These are phyloP conservation scores for Thermochaetoides dissita DNA, from an alignment of 2,329 filamentous ascomycete species.

Conservation along the genomic window DNA sequence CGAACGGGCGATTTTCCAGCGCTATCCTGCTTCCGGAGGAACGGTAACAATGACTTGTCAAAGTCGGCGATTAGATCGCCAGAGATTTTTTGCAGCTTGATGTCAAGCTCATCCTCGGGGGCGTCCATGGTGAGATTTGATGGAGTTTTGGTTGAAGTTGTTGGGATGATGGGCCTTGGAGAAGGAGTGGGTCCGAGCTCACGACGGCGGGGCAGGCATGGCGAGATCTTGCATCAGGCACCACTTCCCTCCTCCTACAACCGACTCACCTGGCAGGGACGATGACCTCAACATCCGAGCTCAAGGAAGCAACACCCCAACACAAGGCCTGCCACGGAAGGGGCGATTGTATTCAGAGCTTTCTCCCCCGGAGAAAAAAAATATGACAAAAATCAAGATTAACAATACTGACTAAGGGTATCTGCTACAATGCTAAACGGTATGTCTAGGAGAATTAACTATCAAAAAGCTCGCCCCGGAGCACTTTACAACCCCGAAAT, in stretches of 20 bases:
- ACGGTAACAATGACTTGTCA: slow-evolving; percentile 35
- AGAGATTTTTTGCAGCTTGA: slow-evolving; percentile 48
- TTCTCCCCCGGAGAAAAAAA: too few species aligned
- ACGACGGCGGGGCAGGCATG: background rate
- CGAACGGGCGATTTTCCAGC: slow-evolving; percentile 3
- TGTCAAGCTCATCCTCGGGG: slow-evolving; percentile 44
- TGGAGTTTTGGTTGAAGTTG: slow-evolving; percentile 1
- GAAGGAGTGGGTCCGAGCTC: background rate
- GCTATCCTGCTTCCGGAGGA: slow-evolving; percentile 37
- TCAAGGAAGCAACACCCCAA: background rate
- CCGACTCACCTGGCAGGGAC: too few species aligned
- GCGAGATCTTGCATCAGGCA: slow-evolving; percentile 2
- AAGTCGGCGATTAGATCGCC: slow-evolving; percentile 45
- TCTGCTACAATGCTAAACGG: too few species aligned
- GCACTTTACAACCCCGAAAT: too few species aligned
- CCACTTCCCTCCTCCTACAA: background rate
- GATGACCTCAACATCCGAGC: too few species aligned
- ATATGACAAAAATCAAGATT: too few species aligned
- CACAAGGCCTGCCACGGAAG: too few species aligned
- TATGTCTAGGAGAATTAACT: too few species aligned
- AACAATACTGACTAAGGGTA: too few species aligned
- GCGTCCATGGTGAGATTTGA: slow-evolving; percentile 38
- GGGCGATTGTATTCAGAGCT: too few species aligned
- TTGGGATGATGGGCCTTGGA: background rate
- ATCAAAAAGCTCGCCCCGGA: too few species aligned